phyloP scores from a whole-genome alignment of 2,329 filamentous ascomycete genomes.

The Sporothrix protearum region DNA sequence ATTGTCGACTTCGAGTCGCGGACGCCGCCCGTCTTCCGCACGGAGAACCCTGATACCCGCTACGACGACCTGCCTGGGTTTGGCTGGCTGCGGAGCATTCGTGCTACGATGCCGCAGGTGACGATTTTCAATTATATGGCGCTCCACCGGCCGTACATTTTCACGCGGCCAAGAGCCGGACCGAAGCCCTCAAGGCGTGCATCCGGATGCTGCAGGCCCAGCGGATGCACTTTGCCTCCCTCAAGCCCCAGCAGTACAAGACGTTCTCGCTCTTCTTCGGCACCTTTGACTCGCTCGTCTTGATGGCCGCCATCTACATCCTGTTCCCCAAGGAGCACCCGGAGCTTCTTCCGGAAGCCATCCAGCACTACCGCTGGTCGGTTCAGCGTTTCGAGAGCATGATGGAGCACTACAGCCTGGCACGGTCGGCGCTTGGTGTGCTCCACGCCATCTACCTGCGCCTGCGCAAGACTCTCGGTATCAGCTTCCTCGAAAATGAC shows the following conservation, averaged over 20 bases:
- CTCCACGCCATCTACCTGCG: slow-evolving; percentile 53
- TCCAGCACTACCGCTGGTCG: slow-evolving; percentile 58
- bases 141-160: slow-evolving; percentile 60
- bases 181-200: slow-evolving; percentile 54
- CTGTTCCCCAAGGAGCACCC: slow-evolving; percentile 55
- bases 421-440: slow-evolving; percentile 53
- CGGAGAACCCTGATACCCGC: slow-evolving; percentile 54
- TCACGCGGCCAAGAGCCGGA: slow-evolving; percentile 54
- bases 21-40: slow-evolving; percentile 52
- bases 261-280: slow-evolving; percentile 58
- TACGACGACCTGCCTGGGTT: slow-evolving; percentile 55
- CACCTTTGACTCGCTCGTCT: slow-evolving; percentile 61
- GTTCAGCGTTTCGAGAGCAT: slow-evolving; percentile 58
- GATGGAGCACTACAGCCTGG: slow-evolving; percentile 51
- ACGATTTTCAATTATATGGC: slow-evolving; percentile 55
- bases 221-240: slow-evolving; percentile 45
- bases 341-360: slow-evolving; percentile 45
- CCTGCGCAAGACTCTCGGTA: slow-evolving; percentile 49
- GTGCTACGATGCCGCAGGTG: slow-evolving; percentile 48
- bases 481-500: slow-evolving; percentile 32
- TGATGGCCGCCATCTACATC: slow-evolving; percentile 59
- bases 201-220: slow-evolving; percentile 55
- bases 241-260: slow-evolving; percentile 51
- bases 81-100: slow-evolving; percentile 49
- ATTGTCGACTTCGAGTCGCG: slow-evolving; percentile 47